phyloP scores from a whole-genome alignment of 2,329 filamentous ascomycete genomes.

The Parastagonospora nodorum region DNA sequence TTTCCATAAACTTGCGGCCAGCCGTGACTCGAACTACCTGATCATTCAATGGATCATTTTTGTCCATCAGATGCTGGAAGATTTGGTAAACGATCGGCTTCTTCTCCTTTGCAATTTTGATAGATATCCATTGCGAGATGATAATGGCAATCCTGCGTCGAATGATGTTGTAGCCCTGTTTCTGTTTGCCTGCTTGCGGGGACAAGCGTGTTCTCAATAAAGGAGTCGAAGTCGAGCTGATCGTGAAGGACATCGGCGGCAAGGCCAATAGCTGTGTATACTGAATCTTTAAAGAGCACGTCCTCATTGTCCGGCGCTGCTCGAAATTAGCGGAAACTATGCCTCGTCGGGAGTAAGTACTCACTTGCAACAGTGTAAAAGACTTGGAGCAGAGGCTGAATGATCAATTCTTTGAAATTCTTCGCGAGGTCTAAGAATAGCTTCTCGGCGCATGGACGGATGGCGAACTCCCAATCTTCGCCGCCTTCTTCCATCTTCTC shows the following conservation, averaged over 20 bases:
- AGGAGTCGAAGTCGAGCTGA: conserved; percentile 80
- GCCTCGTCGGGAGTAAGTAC: conserved; percentile 18
- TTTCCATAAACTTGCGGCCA: conserved; percentile 77
- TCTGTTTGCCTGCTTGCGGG: conserved; percentile 74
- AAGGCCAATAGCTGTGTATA: conserved; percentile 91
- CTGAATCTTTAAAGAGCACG: conserved; percentile 86
- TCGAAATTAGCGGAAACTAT: conserved; percentile 18
- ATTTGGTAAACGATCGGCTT: conserved; percentile 82
- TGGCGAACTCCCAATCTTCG: conserved; percentile 84
- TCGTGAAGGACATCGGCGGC: conserved; percentile 76
- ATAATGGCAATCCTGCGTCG: conserved; percentile 87
- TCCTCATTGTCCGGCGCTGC: conserved; percentile 65
- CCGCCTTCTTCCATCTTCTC: conserved; percentile 86
- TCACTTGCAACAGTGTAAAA: conserved; percentile 77
- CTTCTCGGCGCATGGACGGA: conserved; percentile 90
- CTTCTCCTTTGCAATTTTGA: conserved; percentile 72
- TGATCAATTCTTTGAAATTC: conserved; percentile 82
- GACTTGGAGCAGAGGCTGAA: conserved; percentile 78
- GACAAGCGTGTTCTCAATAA: conserved; percentile 76
- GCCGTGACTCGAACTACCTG: conserved; percentile 90
- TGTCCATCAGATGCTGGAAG: conserved; percentile 82
- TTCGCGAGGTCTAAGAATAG: conserved; percentile 90
- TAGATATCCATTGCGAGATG: conserved; percentile 84
- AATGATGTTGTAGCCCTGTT: conserved; percentile 76
- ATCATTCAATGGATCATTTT: conserved; percentile 79